These are phyloP conservation scores for Uromyces viciae-fabae DNA, from an alignment of 1,284 basidiomycete genomes.

Conservation along the genomic window DNA sequence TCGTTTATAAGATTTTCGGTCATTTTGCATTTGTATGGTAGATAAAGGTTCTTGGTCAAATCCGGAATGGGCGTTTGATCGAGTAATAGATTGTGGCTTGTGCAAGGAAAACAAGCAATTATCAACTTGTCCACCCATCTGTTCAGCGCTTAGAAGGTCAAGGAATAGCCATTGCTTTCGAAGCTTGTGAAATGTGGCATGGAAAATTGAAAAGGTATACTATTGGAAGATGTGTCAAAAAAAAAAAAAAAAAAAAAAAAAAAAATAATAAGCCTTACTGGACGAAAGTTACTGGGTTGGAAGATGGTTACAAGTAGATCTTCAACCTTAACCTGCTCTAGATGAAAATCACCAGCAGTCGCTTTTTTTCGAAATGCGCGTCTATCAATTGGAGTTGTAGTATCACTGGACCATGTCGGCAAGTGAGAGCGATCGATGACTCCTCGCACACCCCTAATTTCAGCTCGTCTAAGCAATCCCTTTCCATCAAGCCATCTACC, in stretches of 20 bases:
- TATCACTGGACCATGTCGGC: neutral
- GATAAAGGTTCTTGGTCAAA: neutral
- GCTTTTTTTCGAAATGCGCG: conserved; percentile 72
- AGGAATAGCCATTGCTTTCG: conserved; percentile 91
- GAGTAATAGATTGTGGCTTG: conserved; percentile 85
- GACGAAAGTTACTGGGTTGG: conserved; percentile 86
- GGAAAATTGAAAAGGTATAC: conserved; percentile 91
- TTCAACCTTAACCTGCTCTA: conserved; percentile 82
- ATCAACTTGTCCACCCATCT: conserved; percentile 94
- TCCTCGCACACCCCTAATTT: conserved; percentile 87
- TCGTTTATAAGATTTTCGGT: conserved; percentile 11
- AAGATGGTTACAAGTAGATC: conserved; percentile 92
- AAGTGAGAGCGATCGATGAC: conserved; percentile 66
- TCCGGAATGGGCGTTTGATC: conserved; percentile 60
- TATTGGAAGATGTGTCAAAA: neutral
- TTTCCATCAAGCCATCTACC: conserved; percentile 93
- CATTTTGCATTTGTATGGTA: conserved; percentile 3
- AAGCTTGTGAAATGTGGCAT: conserved; percentile 77
- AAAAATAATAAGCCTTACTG: conserved; percentile 55
- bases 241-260: neutral
- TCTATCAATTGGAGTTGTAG: conserved; percentile 64
- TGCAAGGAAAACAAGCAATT: conserved; percentile 96
- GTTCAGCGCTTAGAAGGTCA: conserved; percentile 67
- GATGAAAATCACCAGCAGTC: conserved; percentile 80
- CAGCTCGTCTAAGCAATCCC: conserved; percentile 83